phyloP scores from a whole-genome alignment of 306 rosid species.

The Trifolium pratense region DNA sequence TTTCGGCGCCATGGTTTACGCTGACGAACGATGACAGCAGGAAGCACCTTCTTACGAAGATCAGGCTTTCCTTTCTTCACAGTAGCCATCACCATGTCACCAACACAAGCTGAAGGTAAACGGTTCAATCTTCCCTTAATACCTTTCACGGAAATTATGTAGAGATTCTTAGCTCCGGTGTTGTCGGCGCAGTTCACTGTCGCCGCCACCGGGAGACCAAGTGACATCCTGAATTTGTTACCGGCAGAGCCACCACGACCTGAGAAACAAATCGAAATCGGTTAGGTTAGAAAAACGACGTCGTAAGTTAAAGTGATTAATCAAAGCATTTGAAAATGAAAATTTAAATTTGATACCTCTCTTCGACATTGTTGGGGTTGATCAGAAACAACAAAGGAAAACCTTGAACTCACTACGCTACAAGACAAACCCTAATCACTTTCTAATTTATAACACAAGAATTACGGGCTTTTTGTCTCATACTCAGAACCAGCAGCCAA shows the following conservation, averaged over 20 bases:
- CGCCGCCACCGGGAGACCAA: conserved; percentile 96
- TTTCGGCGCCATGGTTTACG: conserved; percentile 95
- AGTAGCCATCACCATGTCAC: conserved; percentile 97
- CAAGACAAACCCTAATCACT: too few species aligned
- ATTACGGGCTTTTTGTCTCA: too few species aligned
- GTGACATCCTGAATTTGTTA: conserved; percentile 89
- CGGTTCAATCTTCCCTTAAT: conserved; percentile 87
- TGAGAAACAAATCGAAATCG: background rate
- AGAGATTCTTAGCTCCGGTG: conserved; percentile 91
- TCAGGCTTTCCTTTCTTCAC: conserved; percentile 93
- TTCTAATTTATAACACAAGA: too few species aligned
- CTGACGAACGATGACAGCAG: conserved; percentile 90
- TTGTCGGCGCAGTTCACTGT: conserved; percentile 93
- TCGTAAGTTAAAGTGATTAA: background rate
- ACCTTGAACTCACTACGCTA: too few species aligned
- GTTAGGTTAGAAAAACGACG: background rate
- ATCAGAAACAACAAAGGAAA: too few species aligned
- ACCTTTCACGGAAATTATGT: conserved; percentile 89
- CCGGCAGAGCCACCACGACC: conserved; percentile 94
- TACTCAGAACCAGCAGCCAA: too few species aligned
- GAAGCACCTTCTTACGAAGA: conserved; percentile 87
- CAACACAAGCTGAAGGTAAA: conserved; percentile 88
- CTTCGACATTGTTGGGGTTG: conserved; percentile 69
- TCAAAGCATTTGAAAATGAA: background rate
- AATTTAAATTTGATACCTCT: conserved; percentile 54